Conservation (phyloP, 1,284 basidiomycete genomes). For the Moesziomyces sp. region DNA sequence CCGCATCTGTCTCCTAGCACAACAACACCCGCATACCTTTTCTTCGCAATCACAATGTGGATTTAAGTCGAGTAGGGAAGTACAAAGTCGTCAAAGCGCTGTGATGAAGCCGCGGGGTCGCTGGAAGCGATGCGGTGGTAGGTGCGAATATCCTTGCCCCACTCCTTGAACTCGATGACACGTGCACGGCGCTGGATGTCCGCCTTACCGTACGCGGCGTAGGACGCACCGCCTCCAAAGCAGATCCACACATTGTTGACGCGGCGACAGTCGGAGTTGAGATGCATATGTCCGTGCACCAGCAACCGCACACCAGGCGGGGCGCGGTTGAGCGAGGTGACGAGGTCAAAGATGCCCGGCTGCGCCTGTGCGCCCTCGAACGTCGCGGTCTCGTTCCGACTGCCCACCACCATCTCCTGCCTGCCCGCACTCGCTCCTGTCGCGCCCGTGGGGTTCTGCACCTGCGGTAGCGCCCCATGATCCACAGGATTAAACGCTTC, state of each 20-base stretch:
- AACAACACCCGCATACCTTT: background rate
- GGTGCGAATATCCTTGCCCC: constrained; percentile 86
- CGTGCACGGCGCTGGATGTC: constrained; percentile 39
- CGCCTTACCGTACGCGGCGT: constrained; percentile 48
- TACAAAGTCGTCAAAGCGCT: constrained; percentile 33
- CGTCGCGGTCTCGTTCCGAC: constrained; percentile 40
- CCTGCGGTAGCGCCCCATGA: background rate
- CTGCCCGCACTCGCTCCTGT: constrained; percentile 11
- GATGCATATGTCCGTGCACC: constrained; percentile 61
- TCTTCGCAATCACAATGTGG: background rate
- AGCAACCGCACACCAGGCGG: constrained; percentile 34
- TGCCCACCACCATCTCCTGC: constrained; percentile 20
- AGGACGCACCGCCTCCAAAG: constrained; percentile 83
- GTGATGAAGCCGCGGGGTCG: background rate
- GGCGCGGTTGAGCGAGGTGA: constrained; percentile 25
- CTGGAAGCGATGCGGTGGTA: constrained; percentile 81
- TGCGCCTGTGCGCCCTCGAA: constrained; percentile 51
- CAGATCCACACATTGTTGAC: constrained; percentile 89
- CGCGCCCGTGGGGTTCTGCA: constrained; percentile 8
- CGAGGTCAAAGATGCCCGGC: constrained; percentile 59
- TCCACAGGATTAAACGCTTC: constrained; percentile 56
- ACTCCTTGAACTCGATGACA: constrained; percentile 71
- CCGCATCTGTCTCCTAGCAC: background rate
- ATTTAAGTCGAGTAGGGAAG: constrained; percentile 8
- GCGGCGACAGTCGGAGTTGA: constrained; percentile 81